Evolutionary conservation across 352 stramenopile species (phyloP).

Genomic region (Pythium aristosporum): DNA sequence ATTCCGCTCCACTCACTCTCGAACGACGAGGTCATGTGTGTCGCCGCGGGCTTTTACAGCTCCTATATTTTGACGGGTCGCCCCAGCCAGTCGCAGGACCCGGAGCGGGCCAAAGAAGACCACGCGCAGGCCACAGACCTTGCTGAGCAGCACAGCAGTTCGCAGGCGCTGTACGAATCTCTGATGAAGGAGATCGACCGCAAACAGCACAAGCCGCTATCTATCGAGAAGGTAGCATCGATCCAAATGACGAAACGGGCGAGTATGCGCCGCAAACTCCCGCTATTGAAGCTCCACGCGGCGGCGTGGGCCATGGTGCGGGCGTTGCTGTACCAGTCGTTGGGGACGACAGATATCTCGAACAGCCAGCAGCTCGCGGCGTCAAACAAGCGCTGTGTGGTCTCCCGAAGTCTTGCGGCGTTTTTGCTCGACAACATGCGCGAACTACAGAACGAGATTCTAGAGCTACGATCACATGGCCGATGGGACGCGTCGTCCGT

Average conservation of each 20-base stretch:
- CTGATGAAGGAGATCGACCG: slow-evolving; percentile 88
- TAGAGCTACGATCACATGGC: slow-evolving; percentile 6
- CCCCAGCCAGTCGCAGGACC: slow-evolving; percentile 40
- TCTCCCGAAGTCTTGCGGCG: slow-evolving; percentile 48
- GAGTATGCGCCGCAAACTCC: slow-evolving; percentile 52
- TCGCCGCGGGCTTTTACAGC: slow-evolving; percentile 87
- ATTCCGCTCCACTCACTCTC: slow-evolving; percentile 73
- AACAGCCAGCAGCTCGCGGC: neutral
- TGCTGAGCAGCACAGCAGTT: slow-evolving; percentile 69
- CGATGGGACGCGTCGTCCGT: slow-evolving; percentile 35
- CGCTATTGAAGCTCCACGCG: slow-evolving; percentile 74
- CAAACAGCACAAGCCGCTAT: slow-evolving; percentile 28
- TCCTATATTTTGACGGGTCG: slow-evolving; percentile 85
- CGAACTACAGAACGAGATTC: slow-evolving; percentile 29
- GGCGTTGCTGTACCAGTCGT: slow-evolving; percentile 81
- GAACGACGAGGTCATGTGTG: slow-evolving; percentile 79
- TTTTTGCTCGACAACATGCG: slow-evolving; percentile 75
- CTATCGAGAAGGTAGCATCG: slow-evolving; percentile 16
- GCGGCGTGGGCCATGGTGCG: slow-evolving; percentile 76
- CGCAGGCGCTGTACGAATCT: slow-evolving; percentile 77
- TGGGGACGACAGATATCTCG: slow-evolving; percentile 22
- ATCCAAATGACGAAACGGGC: slow-evolving; percentile 44
- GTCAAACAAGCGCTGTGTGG: slow-evolving; percentile 17
- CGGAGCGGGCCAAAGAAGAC: slow-evolving; percentile 36
- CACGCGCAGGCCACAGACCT: slow-evolving; percentile 51